Evolutionary conservation across 345 rosid genomes (phyloP), one percentile per base, ranked within the genome.

Genomic region (Syzygium aromaticum): DNA sequence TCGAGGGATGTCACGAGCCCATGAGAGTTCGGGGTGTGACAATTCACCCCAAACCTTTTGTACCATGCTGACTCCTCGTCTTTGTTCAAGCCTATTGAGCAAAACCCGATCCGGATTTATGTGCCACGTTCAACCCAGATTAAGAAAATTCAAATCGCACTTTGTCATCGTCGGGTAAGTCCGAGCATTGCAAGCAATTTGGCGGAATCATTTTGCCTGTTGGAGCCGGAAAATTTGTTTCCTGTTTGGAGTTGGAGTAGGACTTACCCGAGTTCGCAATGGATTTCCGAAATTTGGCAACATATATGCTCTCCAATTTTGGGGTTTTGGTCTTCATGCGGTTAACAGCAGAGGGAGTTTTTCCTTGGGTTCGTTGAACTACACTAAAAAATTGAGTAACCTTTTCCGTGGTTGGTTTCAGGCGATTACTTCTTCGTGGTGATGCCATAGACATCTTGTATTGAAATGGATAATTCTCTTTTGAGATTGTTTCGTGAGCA

Each of bases 371-470:
- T 23, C 14, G 64, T 25, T 11, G 3, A 25, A 57, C 28, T 11
- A 27, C 63, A 3, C 63, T 57, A 5, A 57, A 25, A 57, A 57
- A 57, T 23, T 27, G 63, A 57, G 27, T 22, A 57, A 57, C 63
- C 63, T 25, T 57, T 57, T 57, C 28, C 13, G 4, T 10, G 6
- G 28, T 57, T 57, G 14, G 28, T 57, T 25, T 57, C 28, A 14
- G 3, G 14, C 6, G 2, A 57, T 4, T 57, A 12, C 6, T 59
- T 28, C 17, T 27, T 27, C 1, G 30, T 28, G 1, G 30, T 28
- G 1, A 59, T 0, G 7, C 27, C 1, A 1, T 27, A 27, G 14
- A 59, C 17, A 27, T 59, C 8, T 27, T 27, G 8, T 27, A 2
- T 59, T 5, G 17, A 59, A 27, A 59, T 11, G 28, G 28, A 59